Conservation (phyloP, 1,284 basidiomycete species). For the Blastosporella zonata region DNA sequence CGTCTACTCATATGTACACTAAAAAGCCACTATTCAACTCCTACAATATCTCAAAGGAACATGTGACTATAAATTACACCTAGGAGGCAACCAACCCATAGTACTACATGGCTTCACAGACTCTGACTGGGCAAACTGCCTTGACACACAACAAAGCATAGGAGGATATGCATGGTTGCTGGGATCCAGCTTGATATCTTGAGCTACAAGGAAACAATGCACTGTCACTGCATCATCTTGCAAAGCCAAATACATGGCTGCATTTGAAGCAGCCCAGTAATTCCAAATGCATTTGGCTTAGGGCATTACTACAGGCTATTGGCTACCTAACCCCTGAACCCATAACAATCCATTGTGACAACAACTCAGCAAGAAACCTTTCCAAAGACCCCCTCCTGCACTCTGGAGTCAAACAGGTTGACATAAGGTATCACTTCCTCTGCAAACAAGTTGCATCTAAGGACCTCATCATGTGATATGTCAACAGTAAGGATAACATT, state of each 20-base stretch:
- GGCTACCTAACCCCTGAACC: not conserved
- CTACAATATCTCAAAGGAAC: not conserved
- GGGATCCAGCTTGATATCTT: slow-evolving; percentile 14
- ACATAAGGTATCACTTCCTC: slow-evolving; percentile 7
- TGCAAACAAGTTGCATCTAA: not conserved
- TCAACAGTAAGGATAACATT: slow-evolving; percentile 4
- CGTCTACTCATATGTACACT: too few species aligned
- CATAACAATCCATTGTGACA: slow-evolving; percentile 4
- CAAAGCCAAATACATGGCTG: slow-evolving; percentile 29
- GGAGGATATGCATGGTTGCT: slow-evolving; percentile 30
- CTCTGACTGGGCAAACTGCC: slow-evolving; percentile 36
- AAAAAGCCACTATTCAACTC: too few species aligned
- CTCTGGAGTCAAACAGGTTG: not conserved
- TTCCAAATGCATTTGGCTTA: slow-evolving; percentile 27
- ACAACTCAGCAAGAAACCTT: slow-evolving; percentile 8
- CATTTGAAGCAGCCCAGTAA: slow-evolving; percentile 24
- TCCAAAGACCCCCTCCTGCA: slow-evolving; percentile 10
- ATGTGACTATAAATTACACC: not conserved
- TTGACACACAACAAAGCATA: slow-evolving; percentile 29
- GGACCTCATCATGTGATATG: not conserved
- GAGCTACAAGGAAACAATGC: slow-evolving; percentile 25
- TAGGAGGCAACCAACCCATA: not conserved
- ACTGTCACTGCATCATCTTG: slow-evolving; percentile 28
- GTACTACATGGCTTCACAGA: slow-evolving; percentile 34
- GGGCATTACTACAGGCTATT: slow-evolving; percentile 18